A percentile compares a stretch with the other conserved stretches of the same genome.
Conservation (phyloP, 1,284 basidiomycete species). For the Schizophyllum commune region DNA sequence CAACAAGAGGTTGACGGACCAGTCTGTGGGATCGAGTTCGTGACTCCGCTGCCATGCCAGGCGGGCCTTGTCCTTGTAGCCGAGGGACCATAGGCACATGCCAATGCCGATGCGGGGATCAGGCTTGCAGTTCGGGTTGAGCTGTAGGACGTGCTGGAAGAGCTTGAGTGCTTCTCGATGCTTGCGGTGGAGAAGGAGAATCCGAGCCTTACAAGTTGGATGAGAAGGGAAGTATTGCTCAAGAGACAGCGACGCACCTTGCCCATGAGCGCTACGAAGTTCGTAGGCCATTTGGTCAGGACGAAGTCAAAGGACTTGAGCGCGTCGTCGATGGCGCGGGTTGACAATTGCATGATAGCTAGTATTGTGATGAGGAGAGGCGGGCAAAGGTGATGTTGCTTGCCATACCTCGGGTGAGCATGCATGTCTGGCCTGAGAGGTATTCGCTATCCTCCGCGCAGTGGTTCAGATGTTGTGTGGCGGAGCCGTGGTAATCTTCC, state of each 20-base stretch:
- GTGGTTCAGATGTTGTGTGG: slow-evolving; percentile 62
- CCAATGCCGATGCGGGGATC: slow-evolving; percentile 94
- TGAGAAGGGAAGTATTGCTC: slow-evolving; percentile 2
- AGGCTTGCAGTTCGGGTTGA: slow-evolving; percentile 72
- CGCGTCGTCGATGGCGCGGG: slow-evolving; percentile 72
- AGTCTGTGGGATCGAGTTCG: slow-evolving; percentile 34
- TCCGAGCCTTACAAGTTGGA: slow-evolving; percentile 53
- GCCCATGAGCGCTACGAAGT: slow-evolving; percentile 74
- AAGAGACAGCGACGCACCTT: slow-evolving; percentile 39
- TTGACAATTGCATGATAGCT: slow-evolving; percentile 81
- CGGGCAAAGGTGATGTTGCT: not conserved
- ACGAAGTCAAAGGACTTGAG: slow-evolving; percentile 76
- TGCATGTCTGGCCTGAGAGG: slow-evolving; percentile 15
- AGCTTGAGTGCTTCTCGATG: slow-evolving; percentile 72
- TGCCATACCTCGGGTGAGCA: slow-evolving; percentile 55
- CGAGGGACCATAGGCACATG: slow-evolving; percentile 83
- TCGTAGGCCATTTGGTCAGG: slow-evolving; percentile 72
- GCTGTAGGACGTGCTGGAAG: slow-evolving; percentile 77
- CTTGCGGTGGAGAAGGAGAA: slow-evolving; percentile 73
- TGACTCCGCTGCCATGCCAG: slow-evolving; percentile 83
- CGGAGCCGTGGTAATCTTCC: slow-evolving; percentile 61
- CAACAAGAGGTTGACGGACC: slow-evolving; percentile 73
- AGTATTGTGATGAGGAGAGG: slow-evolving; percentile 9
- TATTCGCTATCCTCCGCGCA: slow-evolving; percentile 43
- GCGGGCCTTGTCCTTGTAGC: slow-evolving; percentile 71